Conservation (phyloP, 257 asterid species). For the Capsicum rhomboideum region DNA sequence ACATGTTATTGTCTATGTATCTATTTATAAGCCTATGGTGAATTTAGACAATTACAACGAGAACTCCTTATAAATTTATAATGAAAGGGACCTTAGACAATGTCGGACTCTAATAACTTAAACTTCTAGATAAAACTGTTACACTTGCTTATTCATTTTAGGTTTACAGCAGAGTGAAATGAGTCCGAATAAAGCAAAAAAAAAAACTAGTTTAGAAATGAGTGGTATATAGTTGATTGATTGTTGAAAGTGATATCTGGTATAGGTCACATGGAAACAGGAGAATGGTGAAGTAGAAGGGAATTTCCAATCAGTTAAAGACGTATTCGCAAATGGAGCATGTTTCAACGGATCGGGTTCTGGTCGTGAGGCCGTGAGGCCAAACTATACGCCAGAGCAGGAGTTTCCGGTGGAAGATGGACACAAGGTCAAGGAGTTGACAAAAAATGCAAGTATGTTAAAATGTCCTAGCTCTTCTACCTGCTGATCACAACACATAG, state of each 20-base stretch:
- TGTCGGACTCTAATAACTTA: too few species aligned
- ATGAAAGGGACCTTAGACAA: too few species aligned
- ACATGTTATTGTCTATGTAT: background rate
- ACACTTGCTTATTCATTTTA: too few species aligned
- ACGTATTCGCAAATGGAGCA: constrained; percentile 77
- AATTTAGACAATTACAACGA: too few species aligned
- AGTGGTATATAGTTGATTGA: background rate
- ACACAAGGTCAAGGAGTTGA: constrained; percentile 32
- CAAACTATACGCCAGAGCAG: constrained; percentile 58
- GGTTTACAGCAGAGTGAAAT: too few species aligned
- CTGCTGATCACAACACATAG: constrained; percentile 23
- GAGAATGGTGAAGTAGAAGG: constrained; percentile 5
- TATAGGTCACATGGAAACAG: constrained; percentile 61
- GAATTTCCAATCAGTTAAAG: constrained; percentile 49
- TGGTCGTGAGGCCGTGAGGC: constrained; percentile 27
- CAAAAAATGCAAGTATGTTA: constrained; percentile 59
- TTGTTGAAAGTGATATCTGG: background rate
- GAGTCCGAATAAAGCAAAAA: too few species aligned
- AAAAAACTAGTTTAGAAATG: too few species aligned
- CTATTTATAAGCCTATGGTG: too few species aligned
- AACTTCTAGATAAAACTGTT: too few species aligned
- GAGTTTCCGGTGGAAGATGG: constrained; percentile 52
- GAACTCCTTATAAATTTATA: too few species aligned
- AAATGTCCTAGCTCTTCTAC: constrained; percentile 36
- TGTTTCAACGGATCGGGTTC: constrained; percentile 29